Conservation (phyloP, 495 filamentous ascomycete species). For the Xylaria castorea region DNA sequence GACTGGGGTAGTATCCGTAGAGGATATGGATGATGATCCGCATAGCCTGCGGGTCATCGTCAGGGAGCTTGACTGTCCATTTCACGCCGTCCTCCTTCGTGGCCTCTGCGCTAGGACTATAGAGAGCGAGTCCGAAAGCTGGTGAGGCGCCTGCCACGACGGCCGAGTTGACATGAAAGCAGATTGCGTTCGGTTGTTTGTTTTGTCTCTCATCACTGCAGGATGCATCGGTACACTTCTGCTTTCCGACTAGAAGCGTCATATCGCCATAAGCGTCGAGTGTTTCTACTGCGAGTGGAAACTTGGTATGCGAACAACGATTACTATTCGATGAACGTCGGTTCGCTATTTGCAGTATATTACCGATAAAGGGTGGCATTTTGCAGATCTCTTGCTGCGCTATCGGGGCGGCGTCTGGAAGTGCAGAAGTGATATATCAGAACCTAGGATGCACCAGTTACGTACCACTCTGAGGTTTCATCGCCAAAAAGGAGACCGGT, state of each 20-base stretch:
- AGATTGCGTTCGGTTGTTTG: background rate
- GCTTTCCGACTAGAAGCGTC: slow-evolving; percentile 21
- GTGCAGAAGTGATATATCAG: background rate
- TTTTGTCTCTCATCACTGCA: background rate
- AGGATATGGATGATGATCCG: slow-evolving; percentile 18
- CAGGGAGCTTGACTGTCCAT: slow-evolving; percentile 13
- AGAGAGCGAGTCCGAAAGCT: slow-evolving; percentile 10
- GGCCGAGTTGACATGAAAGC: slow-evolving; percentile 17
- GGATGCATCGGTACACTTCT: background rate
- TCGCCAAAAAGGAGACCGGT: background rate
- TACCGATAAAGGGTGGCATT: slow-evolving; percentile 12
- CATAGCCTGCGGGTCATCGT: slow-evolving; percentile 26
- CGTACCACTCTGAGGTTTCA: background rate
- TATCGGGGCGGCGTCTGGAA: background rate
- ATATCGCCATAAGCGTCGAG: slow-evolving; percentile 11
- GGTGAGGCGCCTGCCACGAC: slow-evolving; percentile 10
- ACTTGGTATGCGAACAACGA: slow-evolving; percentile 11
- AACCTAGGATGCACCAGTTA: background rate
- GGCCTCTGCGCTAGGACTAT: slow-evolving; percentile 14
- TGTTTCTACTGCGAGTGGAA: background rate
- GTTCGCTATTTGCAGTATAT: background rate
- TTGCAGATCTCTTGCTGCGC: background rate
- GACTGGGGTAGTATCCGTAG: slow-evolving; percentile 11
- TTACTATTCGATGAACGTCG: background rate
- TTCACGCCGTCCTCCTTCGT: background rate